phyloP scores from a whole-genome alignment of 106 monocot species.

The Agapanthus africanus region DNA sequence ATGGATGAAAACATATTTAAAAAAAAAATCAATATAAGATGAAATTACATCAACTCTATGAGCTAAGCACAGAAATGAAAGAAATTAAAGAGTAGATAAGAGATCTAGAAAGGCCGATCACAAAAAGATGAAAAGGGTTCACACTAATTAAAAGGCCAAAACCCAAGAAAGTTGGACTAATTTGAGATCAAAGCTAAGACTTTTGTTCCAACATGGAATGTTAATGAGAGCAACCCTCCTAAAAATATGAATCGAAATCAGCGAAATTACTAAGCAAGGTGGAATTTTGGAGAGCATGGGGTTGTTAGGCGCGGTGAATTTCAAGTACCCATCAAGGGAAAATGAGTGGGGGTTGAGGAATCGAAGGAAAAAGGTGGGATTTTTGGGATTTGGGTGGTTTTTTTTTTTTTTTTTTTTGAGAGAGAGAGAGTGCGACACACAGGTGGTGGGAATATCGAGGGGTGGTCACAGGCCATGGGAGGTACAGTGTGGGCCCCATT shows the following conservation, averaged over 20 bases:
- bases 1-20: background rate
- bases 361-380: background rate
- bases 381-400: background rate
- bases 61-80: background rate
- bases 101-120: background rate
- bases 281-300: background rate
- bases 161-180: background rate
- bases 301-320: background rate
- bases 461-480: background rate
- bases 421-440: no score
- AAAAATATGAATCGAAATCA: slow-evolving; percentile 5
- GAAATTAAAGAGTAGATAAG: background rate
- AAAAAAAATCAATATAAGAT: background rate
- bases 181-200: background rate
- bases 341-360: background rate
- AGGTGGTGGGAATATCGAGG: background rate
- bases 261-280: background rate
- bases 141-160: slow-evolving; percentile 1
- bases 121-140: background rate
- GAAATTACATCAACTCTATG: no score
- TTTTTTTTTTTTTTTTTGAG: no score
- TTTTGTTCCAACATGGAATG: background rate
- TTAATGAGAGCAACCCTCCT: no score
- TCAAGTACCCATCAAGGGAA: background rate
- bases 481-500: background rate